These are phyloP conservation scores for Sphagnum fallax DNA, from an alignment of 228 moss, liverwort and hornwort species.

Conservation along the genomic window DNA sequence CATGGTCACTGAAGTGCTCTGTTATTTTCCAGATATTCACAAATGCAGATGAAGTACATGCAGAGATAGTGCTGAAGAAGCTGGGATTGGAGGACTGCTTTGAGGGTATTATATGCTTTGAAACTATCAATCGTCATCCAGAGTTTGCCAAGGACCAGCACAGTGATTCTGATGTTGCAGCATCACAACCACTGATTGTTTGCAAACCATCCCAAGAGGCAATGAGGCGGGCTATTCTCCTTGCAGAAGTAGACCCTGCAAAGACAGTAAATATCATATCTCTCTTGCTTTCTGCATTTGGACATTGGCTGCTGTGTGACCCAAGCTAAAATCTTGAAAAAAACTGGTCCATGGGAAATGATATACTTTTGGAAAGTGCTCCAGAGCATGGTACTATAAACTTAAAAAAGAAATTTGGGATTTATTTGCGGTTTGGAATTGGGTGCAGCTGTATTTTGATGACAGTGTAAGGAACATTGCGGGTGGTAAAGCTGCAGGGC, in stretches of 20 bases:
- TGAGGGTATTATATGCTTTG: slow-evolving; percentile 41
- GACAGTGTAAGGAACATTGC: slow-evolving; percentile 49
- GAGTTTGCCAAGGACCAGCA: neutral
- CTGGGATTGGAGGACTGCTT: slow-evolving; percentile 57
- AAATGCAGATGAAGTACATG: slow-evolving; percentile 52
- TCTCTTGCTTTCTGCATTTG: neutral
- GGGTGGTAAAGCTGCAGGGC: slow-evolving; percentile 31
- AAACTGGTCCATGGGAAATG: too few species aligned
- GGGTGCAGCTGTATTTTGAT: slow-evolving; percentile 36
- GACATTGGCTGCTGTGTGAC: too few species aligned
- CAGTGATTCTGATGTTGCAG: slow-evolving; percentile 19
- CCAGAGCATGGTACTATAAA: too few species aligned
- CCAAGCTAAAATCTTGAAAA: too few species aligned
- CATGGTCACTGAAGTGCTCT: neutral
- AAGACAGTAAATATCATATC: slow-evolving; percentile 7
- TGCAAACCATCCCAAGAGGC: slow-evolving; percentile 44
- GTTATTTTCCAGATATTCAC: slow-evolving; percentile 26
- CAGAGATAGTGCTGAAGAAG: slow-evolving; percentile 23
- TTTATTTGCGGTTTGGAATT: neutral
- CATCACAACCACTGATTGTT: slow-evolving; percentile 16
- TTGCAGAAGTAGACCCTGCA: slow-evolving; percentile 30
- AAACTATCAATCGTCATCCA: slow-evolving; percentile 37
- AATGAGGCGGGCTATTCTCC: slow-evolving; percentile 38
- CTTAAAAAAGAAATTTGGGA: too few species aligned
- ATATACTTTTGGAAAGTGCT: too few species aligned